Evolutionary conservation across 1,139 yeast species (phyloP).

Genomic region (Sugiyamaella japonica): DNA sequence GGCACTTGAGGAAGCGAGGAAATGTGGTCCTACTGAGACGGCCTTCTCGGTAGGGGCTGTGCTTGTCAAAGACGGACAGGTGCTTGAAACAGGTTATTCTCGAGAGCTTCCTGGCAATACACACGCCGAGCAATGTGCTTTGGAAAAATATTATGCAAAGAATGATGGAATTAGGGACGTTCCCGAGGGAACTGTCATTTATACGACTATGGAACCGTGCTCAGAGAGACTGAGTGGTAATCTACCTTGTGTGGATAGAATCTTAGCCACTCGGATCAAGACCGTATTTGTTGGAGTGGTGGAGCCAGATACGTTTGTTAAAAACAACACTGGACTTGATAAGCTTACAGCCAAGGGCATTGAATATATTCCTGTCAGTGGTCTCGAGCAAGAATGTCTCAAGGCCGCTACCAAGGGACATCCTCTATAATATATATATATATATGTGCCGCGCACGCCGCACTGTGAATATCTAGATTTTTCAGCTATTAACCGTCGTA

Average conservation of each 20-base stretch:
- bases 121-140: constrained; percentile 96
- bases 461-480: not conserved
- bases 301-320: constrained; percentile 88
- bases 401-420: constrained; percentile 80
- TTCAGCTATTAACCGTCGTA: constrained; percentile 3
- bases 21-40: constrained; percentile 79
- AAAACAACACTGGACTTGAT: constrained; percentile 64
- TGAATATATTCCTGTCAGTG: constrained; percentile 78
- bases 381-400: constrained; percentile 73
- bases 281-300: constrained; percentile 88
- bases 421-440: constrained; percentile 11
- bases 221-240: constrained; percentile 87
- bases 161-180: constrained; percentile 45
- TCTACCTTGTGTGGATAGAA: constrained; percentile 80
- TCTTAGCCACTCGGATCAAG: constrained; percentile 57
- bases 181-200: constrained; percentile 78
- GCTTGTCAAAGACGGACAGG: constrained; percentile 62
- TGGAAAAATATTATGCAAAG: constrained; percentile 65
- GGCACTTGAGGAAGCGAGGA: constrained; percentile 75
- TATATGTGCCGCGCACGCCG: constrained; percentile 9
- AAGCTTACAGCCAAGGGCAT: constrained; percentile 58
- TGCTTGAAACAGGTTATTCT: constrained; percentile 80
- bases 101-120: constrained; percentile 94
- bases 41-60: constrained; percentile 96
- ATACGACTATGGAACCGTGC: constrained; percentile 99